Percentiles rank a stretch among this genome's conserved stretches.
Evolutionary conservation across 2,329 filamentous ascomycete species (phyloP).

Genomic region (Chaetomiaceae sp.): DNA sequence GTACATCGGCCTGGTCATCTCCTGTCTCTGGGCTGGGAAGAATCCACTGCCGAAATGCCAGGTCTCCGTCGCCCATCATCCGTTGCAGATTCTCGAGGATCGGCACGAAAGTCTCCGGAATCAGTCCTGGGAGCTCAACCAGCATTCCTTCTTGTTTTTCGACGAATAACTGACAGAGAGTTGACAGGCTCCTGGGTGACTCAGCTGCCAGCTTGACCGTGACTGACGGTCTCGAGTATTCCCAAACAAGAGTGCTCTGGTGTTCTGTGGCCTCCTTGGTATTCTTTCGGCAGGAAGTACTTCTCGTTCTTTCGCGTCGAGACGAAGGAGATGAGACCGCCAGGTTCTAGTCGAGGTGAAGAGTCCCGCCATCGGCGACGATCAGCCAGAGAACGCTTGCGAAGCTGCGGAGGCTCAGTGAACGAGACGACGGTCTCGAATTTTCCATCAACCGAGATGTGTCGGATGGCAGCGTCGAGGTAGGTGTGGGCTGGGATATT

Average conservation of each 20-base stretch:
- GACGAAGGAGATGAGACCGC: slow-evolving; percentile 19
- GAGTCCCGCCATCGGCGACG: slow-evolving; percentile 21
- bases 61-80: slow-evolving; percentile 8
- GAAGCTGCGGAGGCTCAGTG: slow-evolving; percentile 12
- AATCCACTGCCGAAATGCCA: slow-evolving; percentile 14
- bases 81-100: slow-evolving; percentile 14
- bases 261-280: background rate
- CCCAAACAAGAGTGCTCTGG: slow-evolving; percentile 5
- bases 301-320: slow-evolving; percentile 8
- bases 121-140: slow-evolving; percentile 12
- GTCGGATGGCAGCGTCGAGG: background rate
- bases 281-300: slow-evolving; percentile 11
- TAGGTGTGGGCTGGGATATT: slow-evolving; percentile 12
- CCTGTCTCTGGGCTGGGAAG: background rate
- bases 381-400: background rate
- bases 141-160: slow-evolving; percentile 7
- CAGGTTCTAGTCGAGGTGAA: slow-evolving; percentile 18
- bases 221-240: background rate
- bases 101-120: slow-evolving; percentile 15
- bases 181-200: background rate
- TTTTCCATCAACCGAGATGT: slow-evolving; percentile 1
- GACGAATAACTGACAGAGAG: slow-evolving; percentile 9
- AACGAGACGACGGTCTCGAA: slow-evolving; percentile 18
- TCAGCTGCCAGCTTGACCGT: slow-evolving; percentile 5
- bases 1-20: background rate